Base-by-base conservation (phyloP, 768 basidiomycete species). In the Suillus cothurnatus region DNA sequence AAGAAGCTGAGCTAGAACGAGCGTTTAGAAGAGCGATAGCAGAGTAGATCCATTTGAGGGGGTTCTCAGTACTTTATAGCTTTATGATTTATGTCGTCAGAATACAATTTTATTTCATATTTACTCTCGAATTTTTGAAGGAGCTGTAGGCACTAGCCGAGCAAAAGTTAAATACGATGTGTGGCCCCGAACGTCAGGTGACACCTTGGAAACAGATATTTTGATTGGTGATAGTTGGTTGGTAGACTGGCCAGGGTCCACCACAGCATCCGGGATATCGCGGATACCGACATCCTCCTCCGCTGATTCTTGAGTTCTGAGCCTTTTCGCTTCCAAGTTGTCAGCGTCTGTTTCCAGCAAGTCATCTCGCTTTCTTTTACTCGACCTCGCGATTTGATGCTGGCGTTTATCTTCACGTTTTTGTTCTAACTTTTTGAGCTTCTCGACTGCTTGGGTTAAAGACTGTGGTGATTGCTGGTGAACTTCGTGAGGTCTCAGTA, bases 131-230 rank as follows among this genome's bases (percentile, higher is more conserved):
- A n/a, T 61, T 11, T 7, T 7, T 39, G 71, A 59, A n/a, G 61
- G 43, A 49, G 69, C 66, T 28, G 74, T 73, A 21, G 94, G 94
- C n/a, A 93, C 80, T n/a, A 97, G 87, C 61, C 86, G 83, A 3
- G 96, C 97, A 74, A 99, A 99, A 0, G 97, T 99, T 57, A 99
- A 84, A 78, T 95, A 99, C 34, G 93, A 95, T 11, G 97, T 97
- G 76, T 99, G 97, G 15, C 97, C 97, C 61, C 97, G 85, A 60
- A 95, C 91, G 73, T 98, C 95, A 3, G 87, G 80, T 31, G 89
- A 84, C 17, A 87, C 87, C 72, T 89, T 92, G 47, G 91, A 87
- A 55, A 89, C 78, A 66, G 82, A 87, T 64, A 86, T 82, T 66
- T 82, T 88, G 28, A 31, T 41, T 21, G 19, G 28, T 59, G 38